phyloP scores from a whole-genome alignment of 257 asterid species.

The Ajuga chamaepitys region DNA sequence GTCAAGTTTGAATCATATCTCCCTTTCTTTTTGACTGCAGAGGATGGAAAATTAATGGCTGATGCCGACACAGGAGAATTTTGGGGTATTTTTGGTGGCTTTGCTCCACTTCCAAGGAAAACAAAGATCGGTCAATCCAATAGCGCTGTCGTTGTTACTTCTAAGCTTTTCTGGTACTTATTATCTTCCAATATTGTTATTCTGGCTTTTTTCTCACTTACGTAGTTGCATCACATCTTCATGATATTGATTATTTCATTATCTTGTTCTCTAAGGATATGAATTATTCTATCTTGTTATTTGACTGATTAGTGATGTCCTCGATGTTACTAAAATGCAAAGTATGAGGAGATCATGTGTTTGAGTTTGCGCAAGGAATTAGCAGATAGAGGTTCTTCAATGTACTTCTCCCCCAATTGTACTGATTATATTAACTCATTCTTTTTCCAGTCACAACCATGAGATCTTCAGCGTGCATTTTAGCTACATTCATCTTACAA shows the following conservation, averaged over 20 bases:
- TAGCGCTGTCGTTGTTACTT: slow-evolving; percentile 8
- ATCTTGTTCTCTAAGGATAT: too few relatives aligned
- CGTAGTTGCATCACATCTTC: slow-evolving; percentile 20
- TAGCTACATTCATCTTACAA: not conserved
- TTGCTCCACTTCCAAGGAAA: slow-evolving; percentile 87
- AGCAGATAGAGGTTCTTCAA: not conserved
- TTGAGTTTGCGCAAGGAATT: not conserved
- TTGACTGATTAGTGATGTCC: not conserved
- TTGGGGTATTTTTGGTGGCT: slow-evolving; percentile 90
- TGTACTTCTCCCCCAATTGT: not conserved
- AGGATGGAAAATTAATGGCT: slow-evolving; percentile 79
- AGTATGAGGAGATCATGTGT: not conserved
- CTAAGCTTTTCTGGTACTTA: slow-evolving; percentile 59
- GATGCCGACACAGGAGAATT: slow-evolving; percentile 85
- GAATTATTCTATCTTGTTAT: too few relatives aligned
- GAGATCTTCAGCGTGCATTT: too few relatives aligned
- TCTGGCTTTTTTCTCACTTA: slow-evolving; percentile 16
- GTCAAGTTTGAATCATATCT: slow-evolving; percentile 1
- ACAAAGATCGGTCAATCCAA: slow-evolving; percentile 19
- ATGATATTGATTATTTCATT: not conserved
- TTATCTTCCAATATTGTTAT: slow-evolving; percentile 15
- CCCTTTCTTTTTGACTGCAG: slow-evolving; percentile 37
- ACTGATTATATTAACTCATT: not conserved
- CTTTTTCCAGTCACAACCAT: too few relatives aligned
- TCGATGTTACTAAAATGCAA: not conserved